A percentile compares a stretch with the other conserved stretches of the same genome.
Evolutionary conservation across 176 grass and related monocot species (phyloP).

Genomic region (Eremochloa ophiuroides): DNA sequence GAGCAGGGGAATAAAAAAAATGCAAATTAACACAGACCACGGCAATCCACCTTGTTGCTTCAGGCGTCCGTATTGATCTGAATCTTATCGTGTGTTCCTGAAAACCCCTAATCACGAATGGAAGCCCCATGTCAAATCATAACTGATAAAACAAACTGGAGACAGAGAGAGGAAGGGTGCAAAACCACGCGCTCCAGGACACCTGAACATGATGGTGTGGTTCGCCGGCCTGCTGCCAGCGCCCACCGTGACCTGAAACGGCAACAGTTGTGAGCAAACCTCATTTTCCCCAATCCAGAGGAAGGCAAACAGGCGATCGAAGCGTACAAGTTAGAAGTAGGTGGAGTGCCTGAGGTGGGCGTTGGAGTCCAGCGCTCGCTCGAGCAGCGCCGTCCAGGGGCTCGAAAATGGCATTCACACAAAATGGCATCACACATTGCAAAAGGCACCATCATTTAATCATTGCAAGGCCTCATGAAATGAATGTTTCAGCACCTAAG

Average conservation of each 20-base stretch:
- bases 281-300: background rate
- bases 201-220: slow-evolving; percentile 92
- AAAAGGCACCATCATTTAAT: no score
- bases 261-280: background rate
- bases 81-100: slow-evolving; percentile 70
- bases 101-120: slow-evolving; percentile 58
- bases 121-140: background rate
- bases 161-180: background rate
- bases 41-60: slow-evolving; percentile 54
- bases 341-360: slow-evolving; percentile 76
- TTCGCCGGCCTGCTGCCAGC: slow-evolving; percentile 59
- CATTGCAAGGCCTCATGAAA: no score
- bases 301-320: background rate
- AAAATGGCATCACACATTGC: no score
- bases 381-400: slow-evolving; percentile 73
- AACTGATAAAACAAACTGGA: background rate
- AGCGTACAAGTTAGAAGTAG: slow-evolving; percentile 80
- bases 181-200: background rate
- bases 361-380: slow-evolving; percentile 68
- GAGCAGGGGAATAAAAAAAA: background rate
- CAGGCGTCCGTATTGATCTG: slow-evolving; percentile 78
- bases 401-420: no score
- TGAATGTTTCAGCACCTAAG: no score
- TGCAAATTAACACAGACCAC: background rate
- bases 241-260: slow-evolving; percentile 59